A percentile compares a stretch with the other conserved stretches of the same genome.
Evolutionary conservation across 371 early-diverging fungal species (phyloP).

Genomic region (Apophysomyces trapeziformis): DNA sequence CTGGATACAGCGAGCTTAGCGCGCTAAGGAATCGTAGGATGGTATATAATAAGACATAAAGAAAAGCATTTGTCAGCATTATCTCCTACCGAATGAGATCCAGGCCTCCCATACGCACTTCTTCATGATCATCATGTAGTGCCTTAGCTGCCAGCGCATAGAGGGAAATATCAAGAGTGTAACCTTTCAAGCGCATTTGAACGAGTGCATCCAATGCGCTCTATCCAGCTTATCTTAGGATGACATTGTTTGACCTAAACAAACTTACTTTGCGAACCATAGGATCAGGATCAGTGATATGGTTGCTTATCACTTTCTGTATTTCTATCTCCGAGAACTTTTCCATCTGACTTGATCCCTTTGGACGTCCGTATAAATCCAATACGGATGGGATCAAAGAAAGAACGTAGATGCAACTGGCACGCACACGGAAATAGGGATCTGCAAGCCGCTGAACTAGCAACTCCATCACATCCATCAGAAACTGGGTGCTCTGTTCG

Average conservation of each 20-base stretch:
- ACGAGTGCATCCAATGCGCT: conserved; percentile 58
- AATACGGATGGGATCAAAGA: conserved; percentile 48
- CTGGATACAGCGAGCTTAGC: conserved; percentile 55
- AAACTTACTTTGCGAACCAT: conserved; percentile 56
- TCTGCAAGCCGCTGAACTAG: conserved; percentile 46
- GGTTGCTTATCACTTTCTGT: conserved; percentile 58
- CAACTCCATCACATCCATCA: conserved; percentile 34
- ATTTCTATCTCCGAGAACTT: conserved; percentile 32
- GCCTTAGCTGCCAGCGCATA: conserved; percentile 65
- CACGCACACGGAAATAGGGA: conserved; percentile 56
- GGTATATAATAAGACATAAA: conserved; percentile 15
- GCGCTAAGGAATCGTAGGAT: conserved; percentile 27
- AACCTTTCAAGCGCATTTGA: conserved; percentile 56
- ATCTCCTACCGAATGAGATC: conserved; percentile 64
- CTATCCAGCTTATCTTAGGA: conserved; percentile 23
- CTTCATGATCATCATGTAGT: conserved; percentile 69
- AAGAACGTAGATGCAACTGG: conserved; percentile 49
- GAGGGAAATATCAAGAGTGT: conserved; percentile 50
- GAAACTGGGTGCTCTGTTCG: conserved; percentile 24
- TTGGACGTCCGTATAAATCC: conserved; percentile 9
- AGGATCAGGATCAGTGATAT: conserved; percentile 58
- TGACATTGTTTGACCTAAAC: background rate
- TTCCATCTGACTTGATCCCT: background rate
- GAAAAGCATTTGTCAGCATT: background rate
- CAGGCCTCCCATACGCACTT: conserved; percentile 69